phyloP scores from a whole-genome alignment of 805 yeast species.

The Alloascoidea africana region DNA sequence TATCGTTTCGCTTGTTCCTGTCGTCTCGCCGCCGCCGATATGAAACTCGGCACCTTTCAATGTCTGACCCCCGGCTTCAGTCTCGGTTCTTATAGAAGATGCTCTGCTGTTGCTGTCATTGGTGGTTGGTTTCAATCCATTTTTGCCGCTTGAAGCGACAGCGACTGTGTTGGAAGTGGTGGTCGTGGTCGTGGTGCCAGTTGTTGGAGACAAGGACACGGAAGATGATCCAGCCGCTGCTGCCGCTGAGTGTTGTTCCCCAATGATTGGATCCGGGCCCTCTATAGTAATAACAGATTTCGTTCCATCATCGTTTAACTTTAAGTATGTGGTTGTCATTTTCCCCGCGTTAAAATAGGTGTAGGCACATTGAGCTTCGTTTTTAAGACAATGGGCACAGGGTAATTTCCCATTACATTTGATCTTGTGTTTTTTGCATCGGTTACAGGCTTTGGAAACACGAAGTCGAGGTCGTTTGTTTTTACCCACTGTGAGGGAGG shows the following conservation, averaged over 20 bases:
- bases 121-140: not conserved
- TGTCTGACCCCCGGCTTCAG: no score
- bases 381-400: slow-evolving; percentile 29
- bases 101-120: not conserved
- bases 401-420: slow-evolving; percentile 42
- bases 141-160: not conserved
- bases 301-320: not conserved
- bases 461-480: slow-evolving; percentile 15
- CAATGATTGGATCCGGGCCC: not conserved
- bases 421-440: slow-evolving; percentile 39
- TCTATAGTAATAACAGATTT: not conserved
- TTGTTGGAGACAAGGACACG: not conserved
- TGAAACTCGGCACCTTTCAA: not conserved
- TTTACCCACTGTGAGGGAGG: no score
- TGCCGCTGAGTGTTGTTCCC: not conserved
- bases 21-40: not conserved
- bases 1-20: not conserved
- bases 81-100: no score
- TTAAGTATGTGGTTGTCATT: not conserved
- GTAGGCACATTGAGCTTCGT: slow-evolving; percentile 8
- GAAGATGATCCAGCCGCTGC: no score
- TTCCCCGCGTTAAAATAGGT: slow-evolving; percentile 3
- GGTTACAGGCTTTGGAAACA: slow-evolving; percentile 38
- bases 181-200: not conserved
- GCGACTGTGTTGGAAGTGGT: no score